A percentile compares a stretch with the other conserved stretches of the same genome.
phyloP scores from a whole-genome alignment of 2,329 filamentous ascomycete genomes.

The Fusarium lyarnte region DNA sequence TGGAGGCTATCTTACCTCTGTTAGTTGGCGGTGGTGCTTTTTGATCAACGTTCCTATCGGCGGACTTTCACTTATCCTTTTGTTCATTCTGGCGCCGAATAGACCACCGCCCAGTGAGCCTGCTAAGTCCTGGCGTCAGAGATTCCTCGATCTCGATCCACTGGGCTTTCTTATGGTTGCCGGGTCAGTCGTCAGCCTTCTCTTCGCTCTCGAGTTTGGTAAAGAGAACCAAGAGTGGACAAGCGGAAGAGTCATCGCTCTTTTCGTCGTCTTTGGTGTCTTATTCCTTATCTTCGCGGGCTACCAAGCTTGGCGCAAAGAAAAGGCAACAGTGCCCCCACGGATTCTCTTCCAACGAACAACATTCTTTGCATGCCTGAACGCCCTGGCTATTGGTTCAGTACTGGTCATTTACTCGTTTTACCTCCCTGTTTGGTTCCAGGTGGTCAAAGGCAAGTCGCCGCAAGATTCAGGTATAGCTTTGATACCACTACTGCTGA shows the following conservation, averaged over 20 bases:
- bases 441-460: conserved; percentile 11
- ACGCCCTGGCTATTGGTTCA: background rate
- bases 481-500: background rate
- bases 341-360: conserved; percentile 7
- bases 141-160: conserved; percentile 14
- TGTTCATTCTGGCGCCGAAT: background rate
- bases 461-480: conserved; percentile 4
- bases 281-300: background rate
- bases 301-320: conserved; percentile 11
- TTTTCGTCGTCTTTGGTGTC: conserved; percentile 2
- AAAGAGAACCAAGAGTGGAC: conserved; percentile 7
- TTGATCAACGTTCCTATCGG: conserved; percentile 28
- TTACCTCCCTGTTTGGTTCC: conserved; percentile 23
- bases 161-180: conserved; percentile 9
- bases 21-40: conserved; percentile 29
- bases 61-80: background rate
- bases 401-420: conserved; percentile 10
- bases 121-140: conserved; percentile 5
- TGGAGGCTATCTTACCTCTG: conserved; percentile 15
- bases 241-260: background rate
- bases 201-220: conserved; percentile 19
- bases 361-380: background rate
- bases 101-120: background rate
- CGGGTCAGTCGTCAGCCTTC: conserved; percentile 1
- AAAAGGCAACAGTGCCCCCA: conserved; percentile 8